Conservation (phyloP, 139 green algal genomes). For the Deuterostichococcus epilithicus region DNA sequence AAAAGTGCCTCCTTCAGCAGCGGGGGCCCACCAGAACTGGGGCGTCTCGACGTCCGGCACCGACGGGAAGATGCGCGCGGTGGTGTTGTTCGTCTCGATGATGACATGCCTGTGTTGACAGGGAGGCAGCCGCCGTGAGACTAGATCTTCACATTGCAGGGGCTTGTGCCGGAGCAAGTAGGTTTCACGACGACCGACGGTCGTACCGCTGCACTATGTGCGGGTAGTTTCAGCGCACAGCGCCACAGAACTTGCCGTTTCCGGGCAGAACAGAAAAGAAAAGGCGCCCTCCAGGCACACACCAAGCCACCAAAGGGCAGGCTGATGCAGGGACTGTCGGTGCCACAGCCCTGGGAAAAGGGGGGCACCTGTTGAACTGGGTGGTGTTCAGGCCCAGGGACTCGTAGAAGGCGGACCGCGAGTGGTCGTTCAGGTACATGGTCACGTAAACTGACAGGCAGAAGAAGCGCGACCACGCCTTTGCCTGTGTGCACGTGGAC, state of each 20-base stretch:
- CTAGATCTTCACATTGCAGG: not conserved
- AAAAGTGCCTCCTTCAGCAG: too few relatives aligned
- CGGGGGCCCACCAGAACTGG: conserved; percentile 37
- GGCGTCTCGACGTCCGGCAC: conserved; percentile 70
- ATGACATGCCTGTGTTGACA: conserved; percentile 81
- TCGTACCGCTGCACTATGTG: too few relatives aligned
- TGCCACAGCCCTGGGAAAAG: not conserved
- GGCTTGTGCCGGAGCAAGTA: too few relatives aligned
- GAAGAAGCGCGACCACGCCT: conserved; percentile 97
- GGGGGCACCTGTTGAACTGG: conserved; percentile 87
- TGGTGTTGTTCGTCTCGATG: conserved; percentile 98
- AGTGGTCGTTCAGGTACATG: conserved; percentile 99
- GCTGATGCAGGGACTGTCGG: too few relatives aligned
- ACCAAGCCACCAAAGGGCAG: too few relatives aligned
- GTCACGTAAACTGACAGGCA: conserved; percentile 99
- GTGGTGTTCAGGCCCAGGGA: conserved; percentile 91
- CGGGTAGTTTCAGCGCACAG: too few relatives aligned
- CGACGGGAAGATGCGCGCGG: conserved; percentile 91
- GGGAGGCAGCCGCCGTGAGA: not conserved
- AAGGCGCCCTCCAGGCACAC: too few relatives aligned
- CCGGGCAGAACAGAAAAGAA: too few relatives aligned
- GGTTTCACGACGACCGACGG: too few relatives aligned
- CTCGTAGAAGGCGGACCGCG: conserved; percentile 88
- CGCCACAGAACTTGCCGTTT: too few relatives aligned
- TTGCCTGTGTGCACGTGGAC: conserved; percentile 43